phyloP scores from a whole-genome alignment of 2,329 filamentous ascomycete species.

The Teratosphaeria zuluensis region DNA sequence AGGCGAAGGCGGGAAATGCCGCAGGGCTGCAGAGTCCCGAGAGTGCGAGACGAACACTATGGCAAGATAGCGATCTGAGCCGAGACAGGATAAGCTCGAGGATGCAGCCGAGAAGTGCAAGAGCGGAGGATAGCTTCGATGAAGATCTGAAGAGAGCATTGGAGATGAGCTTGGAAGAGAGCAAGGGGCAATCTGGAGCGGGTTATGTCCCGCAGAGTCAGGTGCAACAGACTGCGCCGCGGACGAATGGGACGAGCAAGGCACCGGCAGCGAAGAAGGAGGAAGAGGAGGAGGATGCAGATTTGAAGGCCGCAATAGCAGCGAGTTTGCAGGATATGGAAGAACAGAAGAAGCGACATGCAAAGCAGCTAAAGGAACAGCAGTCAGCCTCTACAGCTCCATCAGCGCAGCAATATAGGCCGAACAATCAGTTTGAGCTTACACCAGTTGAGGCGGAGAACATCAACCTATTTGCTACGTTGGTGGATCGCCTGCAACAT shows the following conservation, averaged over 20 bases:
- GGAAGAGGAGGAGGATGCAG: slow-evolving; percentile 69
- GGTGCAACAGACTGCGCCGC: slow-evolving; percentile 10
- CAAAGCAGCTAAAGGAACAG: slow-evolving; percentile 73
- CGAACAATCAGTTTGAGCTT: slow-evolving; percentile 90
- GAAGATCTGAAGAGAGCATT: slow-evolving; percentile 88
- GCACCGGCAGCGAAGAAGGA: slow-evolving; percentile 9
- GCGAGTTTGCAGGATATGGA: slow-evolving; percentile 96
- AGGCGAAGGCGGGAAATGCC: slow-evolving; percentile 46
- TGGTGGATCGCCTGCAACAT: slow-evolving; percentile 89
- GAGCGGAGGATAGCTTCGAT: slow-evolving; percentile 65
- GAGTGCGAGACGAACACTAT: slow-evolving; percentile 43
- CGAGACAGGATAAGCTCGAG: slow-evolving; percentile 19
- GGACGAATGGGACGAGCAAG: slow-evolving; percentile 25
- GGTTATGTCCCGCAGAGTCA: slow-evolving; percentile 59
- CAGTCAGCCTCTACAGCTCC: slow-evolving; percentile 35
- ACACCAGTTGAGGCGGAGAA: slow-evolving; percentile 92
- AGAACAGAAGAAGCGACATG: slow-evolving; percentile 87
- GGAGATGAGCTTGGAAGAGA: slow-evolving; percentile 95
- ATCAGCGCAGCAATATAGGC: slow-evolving; percentile 43
- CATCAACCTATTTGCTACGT: slow-evolving; percentile 87
- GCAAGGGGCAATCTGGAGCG: slow-evolving; percentile 59
- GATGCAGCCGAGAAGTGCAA: slow-evolving; percentile 85
- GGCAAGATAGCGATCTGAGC: slow-evolving; percentile 39
- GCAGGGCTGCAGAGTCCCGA: slow-evolving; percentile 19
- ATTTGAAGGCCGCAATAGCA: slow-evolving; percentile 88